These are phyloP conservation scores for Trypanosoma melophagium DNA, from an alignment of 208 protist genomes.

Conservation along the genomic window DNA sequence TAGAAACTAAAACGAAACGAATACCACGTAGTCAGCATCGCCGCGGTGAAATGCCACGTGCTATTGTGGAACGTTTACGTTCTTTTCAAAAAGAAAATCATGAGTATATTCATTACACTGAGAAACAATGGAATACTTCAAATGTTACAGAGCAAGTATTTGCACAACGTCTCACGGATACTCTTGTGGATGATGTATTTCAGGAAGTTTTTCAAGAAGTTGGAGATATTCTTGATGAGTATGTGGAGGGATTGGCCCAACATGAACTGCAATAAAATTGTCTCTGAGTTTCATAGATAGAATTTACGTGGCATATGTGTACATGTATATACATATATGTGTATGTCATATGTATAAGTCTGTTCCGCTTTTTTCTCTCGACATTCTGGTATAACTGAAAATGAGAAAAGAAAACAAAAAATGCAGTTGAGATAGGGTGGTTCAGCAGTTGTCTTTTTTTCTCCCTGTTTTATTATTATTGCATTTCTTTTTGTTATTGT, in stretches of 20 bases:
- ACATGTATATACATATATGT: too few species aligned
- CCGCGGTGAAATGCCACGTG: conserved; percentile 58
- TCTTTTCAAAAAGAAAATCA: conserved; percentile 61
- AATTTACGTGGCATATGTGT: too few species aligned
- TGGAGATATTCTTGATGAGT: conserved; percentile 76
- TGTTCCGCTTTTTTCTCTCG: too few species aligned
- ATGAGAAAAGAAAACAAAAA: too few species aligned
- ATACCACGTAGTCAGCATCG: conserved; percentile 20
- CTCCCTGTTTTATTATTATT: not conserved
- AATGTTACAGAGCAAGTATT: conserved; percentile 80
- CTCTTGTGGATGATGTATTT: conserved; percentile 70
- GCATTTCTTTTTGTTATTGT: too few species aligned
- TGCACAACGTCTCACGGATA: conserved; percentile 75
- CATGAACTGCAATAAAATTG: conserved; percentile 78
- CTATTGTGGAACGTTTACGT: conserved; percentile 66
- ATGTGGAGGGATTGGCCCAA: conserved; percentile 77
- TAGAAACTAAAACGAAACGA: not conserved
- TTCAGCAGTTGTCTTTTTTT: not conserved
- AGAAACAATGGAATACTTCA: conserved; percentile 84
- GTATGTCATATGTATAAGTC: too few species aligned
- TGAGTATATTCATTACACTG: conserved; percentile 84
- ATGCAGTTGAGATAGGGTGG: too few species aligned
- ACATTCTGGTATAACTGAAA: too few species aligned
- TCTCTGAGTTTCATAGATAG: too few species aligned
- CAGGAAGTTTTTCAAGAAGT: conserved; percentile 81